These are phyloP conservation scores for Trametes gibbosa DNA, from an alignment of 768 basidiomycete species.

Conservation along the genomic window DNA sequence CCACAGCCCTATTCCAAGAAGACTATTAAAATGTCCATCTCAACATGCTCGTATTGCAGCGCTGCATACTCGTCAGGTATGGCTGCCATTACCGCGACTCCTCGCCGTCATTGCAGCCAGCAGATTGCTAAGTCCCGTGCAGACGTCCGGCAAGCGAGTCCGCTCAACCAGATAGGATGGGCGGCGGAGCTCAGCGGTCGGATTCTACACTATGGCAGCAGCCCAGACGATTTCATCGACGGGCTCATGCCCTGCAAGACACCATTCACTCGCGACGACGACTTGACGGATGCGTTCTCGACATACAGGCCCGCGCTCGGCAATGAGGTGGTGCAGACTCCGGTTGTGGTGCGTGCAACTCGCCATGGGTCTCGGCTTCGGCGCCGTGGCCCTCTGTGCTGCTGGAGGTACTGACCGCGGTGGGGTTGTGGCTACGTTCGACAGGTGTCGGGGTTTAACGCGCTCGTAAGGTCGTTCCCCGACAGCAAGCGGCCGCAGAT, in stretches of 20 bases:
- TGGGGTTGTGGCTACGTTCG: no score
- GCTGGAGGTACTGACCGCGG: not conserved
- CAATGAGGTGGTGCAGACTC: not conserved
- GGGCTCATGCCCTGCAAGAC: constrained; percentile 1
- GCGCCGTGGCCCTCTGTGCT: no score
- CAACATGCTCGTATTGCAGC: not conserved
- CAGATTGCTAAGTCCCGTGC: not conserved
- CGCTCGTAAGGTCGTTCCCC: not conserved
- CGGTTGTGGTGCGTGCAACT: not conserved
- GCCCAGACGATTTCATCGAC: not conserved
- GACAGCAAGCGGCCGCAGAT: not conserved
- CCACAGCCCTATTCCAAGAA: no score
- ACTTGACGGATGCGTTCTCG: not conserved
- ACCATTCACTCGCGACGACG: not conserved
- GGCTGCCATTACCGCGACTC: not conserved
- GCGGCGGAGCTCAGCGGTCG: not conserved
- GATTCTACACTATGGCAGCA: not conserved
- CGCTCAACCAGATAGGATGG: no score
- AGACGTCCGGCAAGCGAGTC: no score
- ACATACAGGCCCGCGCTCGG: not conserved
- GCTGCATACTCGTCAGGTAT: not conserved
- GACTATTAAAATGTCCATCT: not conserved
- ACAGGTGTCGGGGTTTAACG: not conserved
- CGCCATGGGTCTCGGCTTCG: not conserved
- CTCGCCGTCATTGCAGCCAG: not conserved